Evolutionary conservation across 73 alveolate species (phyloP).

Genomic region (Effrenium voratum): DNA sequence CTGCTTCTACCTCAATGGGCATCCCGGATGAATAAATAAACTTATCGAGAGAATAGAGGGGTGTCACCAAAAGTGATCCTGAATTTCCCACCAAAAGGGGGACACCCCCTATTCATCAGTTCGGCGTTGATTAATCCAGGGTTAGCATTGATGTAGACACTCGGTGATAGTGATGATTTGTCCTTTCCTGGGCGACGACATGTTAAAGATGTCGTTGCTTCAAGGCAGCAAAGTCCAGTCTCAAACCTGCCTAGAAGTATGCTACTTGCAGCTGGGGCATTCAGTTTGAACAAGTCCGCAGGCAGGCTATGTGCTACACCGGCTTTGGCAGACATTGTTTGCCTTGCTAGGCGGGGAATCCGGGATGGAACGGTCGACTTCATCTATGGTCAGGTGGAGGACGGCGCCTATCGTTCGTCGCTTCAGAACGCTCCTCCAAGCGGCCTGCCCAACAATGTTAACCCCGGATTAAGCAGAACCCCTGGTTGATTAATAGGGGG

Average conservation of each 20-base stretch:
- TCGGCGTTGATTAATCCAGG: not conserved
- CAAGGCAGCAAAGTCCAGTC: no score
- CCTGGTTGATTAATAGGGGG: not conserved
- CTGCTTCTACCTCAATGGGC: not conserved
- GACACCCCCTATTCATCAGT: not conserved
- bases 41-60: not conserved
- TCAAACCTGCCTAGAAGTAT: no score
- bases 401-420: not conserved
- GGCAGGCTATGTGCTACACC: no score
- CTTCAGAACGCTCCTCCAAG: not conserved
- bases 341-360: constrained; percentile 39
- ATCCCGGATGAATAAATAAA: not conserved
- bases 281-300: no score
- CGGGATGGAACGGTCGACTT: constrained; percentile 67
- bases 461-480: not conserved
- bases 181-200: not conserved
- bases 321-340: not conserved
- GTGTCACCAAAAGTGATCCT: not conserved
- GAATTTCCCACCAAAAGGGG: not conserved
- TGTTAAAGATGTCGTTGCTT: not conserved
- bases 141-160: not conserved
- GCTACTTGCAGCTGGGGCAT: no score
- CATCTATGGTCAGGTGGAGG: constrained; percentile 75
- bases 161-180: no score
- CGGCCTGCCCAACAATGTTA: not conserved